Evolutionary conservation across 306 rosid genomes (phyloP).

Genomic region (Coriaria nepalensis): DNA sequence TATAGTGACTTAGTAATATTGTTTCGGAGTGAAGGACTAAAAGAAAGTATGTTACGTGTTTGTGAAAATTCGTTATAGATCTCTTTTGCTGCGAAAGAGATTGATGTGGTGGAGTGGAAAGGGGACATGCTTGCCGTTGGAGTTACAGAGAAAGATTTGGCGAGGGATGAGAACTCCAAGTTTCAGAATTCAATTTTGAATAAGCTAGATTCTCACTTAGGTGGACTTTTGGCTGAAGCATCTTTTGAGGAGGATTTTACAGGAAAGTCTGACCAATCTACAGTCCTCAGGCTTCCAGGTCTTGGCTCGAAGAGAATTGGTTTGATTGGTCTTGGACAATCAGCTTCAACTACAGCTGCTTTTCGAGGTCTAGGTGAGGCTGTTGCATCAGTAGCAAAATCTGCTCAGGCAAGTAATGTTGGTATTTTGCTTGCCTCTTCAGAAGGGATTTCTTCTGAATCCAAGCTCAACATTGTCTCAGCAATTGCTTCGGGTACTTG

Average conservation of each 20-base stretch:
- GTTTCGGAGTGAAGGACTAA: too few relatives aligned
- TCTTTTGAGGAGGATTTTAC: conserved; percentile 92
- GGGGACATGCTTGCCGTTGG: conserved; percentile 91
- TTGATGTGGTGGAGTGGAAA: conserved; percentile 71
- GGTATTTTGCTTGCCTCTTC: conserved; percentile 75
- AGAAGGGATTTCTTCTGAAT: conserved; percentile 44
- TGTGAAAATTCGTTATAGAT: conserved; percentile 43
- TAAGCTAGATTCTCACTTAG: conserved; percentile 68
- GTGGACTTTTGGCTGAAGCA: conserved; percentile 75
- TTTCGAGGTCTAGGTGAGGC: conserved; percentile 76
- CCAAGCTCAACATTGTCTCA: conserved; percentile 52
- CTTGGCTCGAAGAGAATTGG: conserved; percentile 77
- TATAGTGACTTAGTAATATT: too few relatives aligned
- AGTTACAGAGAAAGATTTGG: conserved; percentile 71
- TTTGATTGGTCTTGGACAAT: conserved; percentile 82
- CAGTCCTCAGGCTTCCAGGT: conserved; percentile 59
- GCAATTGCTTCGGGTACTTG: conserved; percentile 76
- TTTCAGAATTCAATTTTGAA: conserved; percentile 62
- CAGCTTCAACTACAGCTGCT: conserved; percentile 36
- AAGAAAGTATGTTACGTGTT: too few relatives aligned
- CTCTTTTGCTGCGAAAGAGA: conserved; percentile 53
- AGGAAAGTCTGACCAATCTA: conserved; percentile 78
- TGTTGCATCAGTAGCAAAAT: conserved; percentile 68
- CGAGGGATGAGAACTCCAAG: conserved; percentile 45
- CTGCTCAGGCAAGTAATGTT: conserved; percentile 55